Conservation (phyloP, 768 basidiomycete species). For the Tricholomella constricta region DNA sequence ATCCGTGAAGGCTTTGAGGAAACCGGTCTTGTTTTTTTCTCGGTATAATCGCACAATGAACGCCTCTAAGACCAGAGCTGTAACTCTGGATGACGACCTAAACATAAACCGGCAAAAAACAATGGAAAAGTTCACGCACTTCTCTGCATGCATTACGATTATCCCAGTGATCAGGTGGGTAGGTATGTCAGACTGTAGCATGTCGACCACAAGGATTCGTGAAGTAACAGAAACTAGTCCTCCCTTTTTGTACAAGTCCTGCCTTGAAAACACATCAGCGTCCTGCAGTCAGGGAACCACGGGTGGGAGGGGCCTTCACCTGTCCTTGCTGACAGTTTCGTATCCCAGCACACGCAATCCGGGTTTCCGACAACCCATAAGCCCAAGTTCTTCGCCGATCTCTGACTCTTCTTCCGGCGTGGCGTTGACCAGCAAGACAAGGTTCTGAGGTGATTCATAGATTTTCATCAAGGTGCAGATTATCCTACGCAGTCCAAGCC, state of each 20-base stretch:
- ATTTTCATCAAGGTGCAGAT: conserved; percentile 89
- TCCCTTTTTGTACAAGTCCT: conserved; percentile 83
- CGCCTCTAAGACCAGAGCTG: conserved; percentile 81
- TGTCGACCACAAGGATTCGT: conserved; percentile 92
- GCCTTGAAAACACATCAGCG: conserved; percentile 44
- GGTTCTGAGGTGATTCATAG: conserved; percentile 82
- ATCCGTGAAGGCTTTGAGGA: conserved; percentile 96
- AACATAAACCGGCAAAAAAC: neutral
- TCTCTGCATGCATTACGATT: conserved; percentile 88
- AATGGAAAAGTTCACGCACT: conserved; percentile 46
- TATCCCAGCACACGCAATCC: conserved; percentile 82
- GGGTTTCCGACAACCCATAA: conserved; percentile 88
- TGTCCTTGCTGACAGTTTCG: conserved; percentile 76
- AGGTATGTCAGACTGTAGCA: conserved; percentile 86
- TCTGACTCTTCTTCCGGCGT: conserved; percentile 85
- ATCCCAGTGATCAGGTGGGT: conserved; percentile 86
- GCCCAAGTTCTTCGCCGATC: conserved; percentile 89
- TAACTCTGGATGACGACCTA: conserved; percentile 56
- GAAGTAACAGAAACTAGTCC: conserved; percentile 92
- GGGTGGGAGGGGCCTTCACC: conserved; percentile 49
- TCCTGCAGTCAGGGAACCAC: neutral
- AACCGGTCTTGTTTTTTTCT: conserved; percentile 86
- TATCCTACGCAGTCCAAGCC: conserved; percentile 83
- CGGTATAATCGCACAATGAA: conserved; percentile 92
- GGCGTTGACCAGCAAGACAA: conserved; percentile 85